Base-by-base conservation (phyloP, 208 protist genomes). In the Trypanosoma melophagium region DNA sequence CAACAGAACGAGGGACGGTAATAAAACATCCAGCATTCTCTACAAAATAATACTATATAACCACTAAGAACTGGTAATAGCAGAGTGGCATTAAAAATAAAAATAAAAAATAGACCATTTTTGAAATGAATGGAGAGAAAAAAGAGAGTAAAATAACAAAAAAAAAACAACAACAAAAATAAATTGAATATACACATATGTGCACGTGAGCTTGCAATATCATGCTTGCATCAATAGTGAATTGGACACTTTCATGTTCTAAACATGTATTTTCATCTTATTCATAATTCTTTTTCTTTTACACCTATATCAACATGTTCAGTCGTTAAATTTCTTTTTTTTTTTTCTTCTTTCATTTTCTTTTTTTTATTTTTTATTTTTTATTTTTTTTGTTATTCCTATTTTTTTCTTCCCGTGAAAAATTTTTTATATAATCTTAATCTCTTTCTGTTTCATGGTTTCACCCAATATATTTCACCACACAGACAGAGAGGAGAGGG, bases 1-100 rank as follows among this genome's bases (percentile, higher is more conserved):
- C 12, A 78, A 31, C 9, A 80, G 44, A 10, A 81, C 4, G 35
- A 60, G 9, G 10, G 56, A 19, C 7, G 44, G 25, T 24, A 71
- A 2, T 38, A 58, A 3, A 41, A 42, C 53, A 24, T 24, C 55
- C 31, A 55, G 28, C 64, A 69, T 61, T 25, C 25, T 35, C 17
- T 5, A 7, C 28, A 7, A 35, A 35, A 35, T 1, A 35, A 7
- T 35, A 35, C 1, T 35, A 35, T 35, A 35, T 35, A 35, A 35
- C 28, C 28, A 35, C 28, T 7, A 35, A 35, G 28, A 1, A 35
- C 28, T 35, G 40, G 2, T 42, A 16, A 16, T 14, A 42, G 22
- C 28, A 40, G 16, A 35, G 42, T 12, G 22, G 53, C 54, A 1
- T 45, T 68, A 52, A 50, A 60, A 17, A 44, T 62, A 53, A 40